Evolutionary conservation across 306 rosid genomes (phyloP), one percentile per base, ranked within the genome.

Genomic region (Prunus mongolica): DNA sequence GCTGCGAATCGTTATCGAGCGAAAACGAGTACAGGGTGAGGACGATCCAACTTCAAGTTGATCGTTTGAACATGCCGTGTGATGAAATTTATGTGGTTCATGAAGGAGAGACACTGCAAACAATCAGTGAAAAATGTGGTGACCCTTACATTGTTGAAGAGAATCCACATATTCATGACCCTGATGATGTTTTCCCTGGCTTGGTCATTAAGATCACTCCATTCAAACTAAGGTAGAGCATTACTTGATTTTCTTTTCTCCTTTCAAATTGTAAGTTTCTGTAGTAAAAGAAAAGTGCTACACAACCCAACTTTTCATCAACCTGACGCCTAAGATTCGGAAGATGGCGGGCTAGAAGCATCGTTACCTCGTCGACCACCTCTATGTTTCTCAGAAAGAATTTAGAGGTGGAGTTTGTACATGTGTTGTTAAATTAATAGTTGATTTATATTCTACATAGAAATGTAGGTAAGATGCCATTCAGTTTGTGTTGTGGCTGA

Each of bases 21-120:
- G 77, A 85, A 15, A 75, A 73, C 12, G 86, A 79, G 13, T 47
- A 62, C 75, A 76, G 30, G 20, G 38, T 63, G 72, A 83, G 70
- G 79, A 49, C 57, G 24, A 18, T 6, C 9, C 75, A 55, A 1
- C 47, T 54, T 65, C 50, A 71, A 7, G 34, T 44, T 61, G 61
- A 44, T 54, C 65, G 16, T 55, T 12, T 28, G 18, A 67, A 78
- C 58, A 87, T 54, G 85, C 76, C 73, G 1, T 93, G 98, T 68
- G 96, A 93, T 71, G 98, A 93, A 75, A 91, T 91, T 62, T 92
- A 92, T 14, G 91, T 87, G 70, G 97, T 93, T 86, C 86, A 81
- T 41, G 96, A 90, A 68, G 97, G 93, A 73, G 93, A 93, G 72
- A 90, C 97, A 1, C 84, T 93, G 67, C 94, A 93, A 13, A 87